phyloP scores from a whole-genome alignment of 2,329 filamentous ascomycete species.

The Beauveria medogensis region DNA sequence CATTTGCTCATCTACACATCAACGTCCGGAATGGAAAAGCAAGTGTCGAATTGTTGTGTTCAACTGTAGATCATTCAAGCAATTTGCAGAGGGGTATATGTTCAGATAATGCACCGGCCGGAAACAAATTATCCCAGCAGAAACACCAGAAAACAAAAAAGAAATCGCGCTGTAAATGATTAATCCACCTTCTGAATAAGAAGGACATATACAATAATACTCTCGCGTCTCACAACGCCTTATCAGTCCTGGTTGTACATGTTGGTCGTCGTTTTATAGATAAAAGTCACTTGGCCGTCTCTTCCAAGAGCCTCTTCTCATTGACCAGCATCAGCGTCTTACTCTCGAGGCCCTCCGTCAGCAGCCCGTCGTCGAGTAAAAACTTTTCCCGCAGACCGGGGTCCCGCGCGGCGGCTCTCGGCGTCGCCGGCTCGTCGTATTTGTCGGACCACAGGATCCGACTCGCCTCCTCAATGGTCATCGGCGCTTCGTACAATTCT shows the following conservation, averaged over 20 bases:
- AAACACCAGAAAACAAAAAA: neutral
- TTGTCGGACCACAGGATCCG: slow-evolving; percentile 32
- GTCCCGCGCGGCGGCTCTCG: neutral
- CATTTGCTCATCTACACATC: neutral
- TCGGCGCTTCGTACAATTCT: slow-evolving; percentile 23
- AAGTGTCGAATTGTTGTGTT: too few relatives aligned
- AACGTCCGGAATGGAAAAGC: too few relatives aligned
- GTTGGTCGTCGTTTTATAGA: neutral
- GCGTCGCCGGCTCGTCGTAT: slow-evolving; percentile 14
- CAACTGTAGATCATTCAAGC: neutral
- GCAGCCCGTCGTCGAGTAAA: slow-evolving; percentile 25
- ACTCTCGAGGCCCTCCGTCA: slow-evolving; percentile 25
- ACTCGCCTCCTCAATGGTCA: slow-evolving; percentile 32
- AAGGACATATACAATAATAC: neutral
- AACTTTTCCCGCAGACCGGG: slow-evolving; percentile 32
- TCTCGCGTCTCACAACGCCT: neutral
- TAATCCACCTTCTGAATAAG: neutral
- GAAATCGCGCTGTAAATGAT: neutral
- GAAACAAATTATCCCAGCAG: neutral
- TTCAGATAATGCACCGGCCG: neutral
- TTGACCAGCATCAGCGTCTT: slow-evolving; percentile 29
- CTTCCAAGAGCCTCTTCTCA: slow-evolving; percentile 27
- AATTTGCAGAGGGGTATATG: too few relatives aligned
- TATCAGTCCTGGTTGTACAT: neutral
- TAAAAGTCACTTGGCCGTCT: slow-evolving; percentile 12